Conservation (phyloP, 192 early-diverging fungal genomes). For the Backusella psychrophila region DNA sequence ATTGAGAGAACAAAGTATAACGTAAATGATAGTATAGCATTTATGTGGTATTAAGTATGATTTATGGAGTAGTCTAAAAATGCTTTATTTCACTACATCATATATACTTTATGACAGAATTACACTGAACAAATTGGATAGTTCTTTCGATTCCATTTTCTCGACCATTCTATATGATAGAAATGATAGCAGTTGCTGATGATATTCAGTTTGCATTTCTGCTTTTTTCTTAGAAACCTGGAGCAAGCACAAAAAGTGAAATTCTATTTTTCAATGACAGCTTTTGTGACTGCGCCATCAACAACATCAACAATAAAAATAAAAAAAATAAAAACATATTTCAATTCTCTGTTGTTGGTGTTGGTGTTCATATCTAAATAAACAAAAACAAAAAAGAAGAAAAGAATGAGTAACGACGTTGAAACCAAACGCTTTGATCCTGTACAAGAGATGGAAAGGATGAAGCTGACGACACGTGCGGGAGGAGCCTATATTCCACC, state of each 20-base stretch:
- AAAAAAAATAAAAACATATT: neutral
- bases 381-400: neutral
- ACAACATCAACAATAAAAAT: neutral
- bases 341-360: neutral
- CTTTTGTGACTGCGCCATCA: neutral
- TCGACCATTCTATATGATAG: too few species aligned
- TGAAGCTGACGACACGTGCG: slow-evolving; percentile 45
- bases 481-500: slow-evolving; percentile 89
- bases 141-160: too few species aligned
- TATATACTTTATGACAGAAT: too few species aligned
- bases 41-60: too few species aligned
- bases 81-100: too few species aligned
- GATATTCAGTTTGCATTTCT: too few species aligned
- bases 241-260: neutral
- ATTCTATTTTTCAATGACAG: neutral
- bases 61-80: too few species aligned
- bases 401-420: slow-evolving; percentile 9
- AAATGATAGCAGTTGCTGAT: too few species aligned
- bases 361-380: neutral
- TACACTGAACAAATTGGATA: too few species aligned
- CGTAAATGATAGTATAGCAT: too few species aligned
- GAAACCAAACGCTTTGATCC: slow-evolving; percentile 34
- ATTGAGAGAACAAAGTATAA: too few species aligned
- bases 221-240: neutral
- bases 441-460: slow-evolving; percentile 37